phyloP scores from a whole-genome alignment of 306 rosid genomes.

The Mimosa bimucronata region DNA sequence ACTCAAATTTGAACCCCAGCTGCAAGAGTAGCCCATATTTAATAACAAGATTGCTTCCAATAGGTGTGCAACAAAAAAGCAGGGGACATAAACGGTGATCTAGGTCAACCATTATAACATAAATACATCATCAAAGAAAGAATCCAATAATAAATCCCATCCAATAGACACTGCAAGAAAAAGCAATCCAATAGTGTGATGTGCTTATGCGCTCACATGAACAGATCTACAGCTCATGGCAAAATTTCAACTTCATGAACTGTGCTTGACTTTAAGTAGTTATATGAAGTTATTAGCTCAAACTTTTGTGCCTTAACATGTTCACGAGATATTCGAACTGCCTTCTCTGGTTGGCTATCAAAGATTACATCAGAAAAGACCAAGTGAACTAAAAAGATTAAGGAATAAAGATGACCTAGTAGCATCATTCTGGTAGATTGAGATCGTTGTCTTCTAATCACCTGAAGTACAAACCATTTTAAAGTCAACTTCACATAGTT shows the following conservation, averaged over 20 bases:
- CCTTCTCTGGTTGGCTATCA: not conserved
- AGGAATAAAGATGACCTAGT: not conserved
- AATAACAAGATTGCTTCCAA: not conserved
- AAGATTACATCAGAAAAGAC: not conserved
- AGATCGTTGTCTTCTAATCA: not conserved
- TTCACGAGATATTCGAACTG: not conserved
- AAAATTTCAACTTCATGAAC: slow-evolving; percentile 10
- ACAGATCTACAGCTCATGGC: slow-evolving; percentile 7
- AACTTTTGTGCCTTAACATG: not conserved
- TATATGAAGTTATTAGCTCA: slow-evolving; percentile 16
- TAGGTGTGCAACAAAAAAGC: not conserved
- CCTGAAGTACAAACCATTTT: not conserved
- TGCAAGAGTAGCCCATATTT: not conserved
- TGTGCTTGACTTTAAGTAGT: not conserved
- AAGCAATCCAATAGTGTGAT: slow-evolving; percentile 14
- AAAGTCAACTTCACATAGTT: not conserved
- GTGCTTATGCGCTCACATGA: slow-evolving; percentile 17
- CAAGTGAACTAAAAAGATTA: not conserved
- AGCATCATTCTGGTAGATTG: not conserved
- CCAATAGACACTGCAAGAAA: not conserved
- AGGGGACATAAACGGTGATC: not conserved
- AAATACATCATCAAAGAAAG: not conserved
- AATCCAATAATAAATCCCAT: not conserved
- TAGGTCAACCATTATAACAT: slow-evolving; percentile 13
- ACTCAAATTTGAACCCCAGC: not conserved